phyloP scores from a whole-genome alignment of 1,284 basidiomycete species.

The Melampsora americana region DNA sequence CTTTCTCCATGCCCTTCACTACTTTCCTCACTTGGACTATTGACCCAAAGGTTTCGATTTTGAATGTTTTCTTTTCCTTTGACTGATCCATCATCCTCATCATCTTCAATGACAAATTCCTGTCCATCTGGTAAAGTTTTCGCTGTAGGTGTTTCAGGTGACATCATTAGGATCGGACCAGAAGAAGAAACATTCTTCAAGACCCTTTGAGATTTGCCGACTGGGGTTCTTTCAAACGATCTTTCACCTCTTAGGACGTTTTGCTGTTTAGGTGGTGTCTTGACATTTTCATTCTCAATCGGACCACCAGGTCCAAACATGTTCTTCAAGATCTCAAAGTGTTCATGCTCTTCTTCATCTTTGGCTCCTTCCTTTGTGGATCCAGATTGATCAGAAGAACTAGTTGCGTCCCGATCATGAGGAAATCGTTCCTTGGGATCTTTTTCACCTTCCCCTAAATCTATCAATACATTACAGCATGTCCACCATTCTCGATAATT shows the following conservation, averaged over 20 bases:
- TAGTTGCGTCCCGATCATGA: not conserved
- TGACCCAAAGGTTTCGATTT: not conserved
- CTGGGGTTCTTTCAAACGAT: too few species aligned
- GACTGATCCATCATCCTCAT: not conserved
- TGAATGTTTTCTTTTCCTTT: not conserved
- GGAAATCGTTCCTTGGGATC: slow-evolving; percentile 21
- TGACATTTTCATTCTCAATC: not conserved
- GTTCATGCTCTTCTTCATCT: slow-evolving; percentile 9
- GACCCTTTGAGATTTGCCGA: not conserved
- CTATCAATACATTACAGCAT: slow-evolving; percentile 42
- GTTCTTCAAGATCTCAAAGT: slow-evolving; percentile 41
- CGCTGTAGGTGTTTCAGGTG: slow-evolving; percentile 21
- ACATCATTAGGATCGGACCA: not conserved
- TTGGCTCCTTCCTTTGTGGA: not conserved
- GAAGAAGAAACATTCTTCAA: not conserved
- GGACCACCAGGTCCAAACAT: slow-evolving; percentile 33
- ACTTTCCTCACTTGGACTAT: not conserved
- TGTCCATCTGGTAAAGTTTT: not conserved
- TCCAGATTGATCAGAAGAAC: not conserved
- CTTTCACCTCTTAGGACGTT: too few species aligned
- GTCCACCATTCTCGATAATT: slow-evolving; percentile 43
- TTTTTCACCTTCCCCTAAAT: slow-evolving; percentile 42
- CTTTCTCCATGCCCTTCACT: not conserved
- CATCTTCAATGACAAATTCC: not conserved
- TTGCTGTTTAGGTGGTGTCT: not conserved